Evolutionary conservation across 768 basidiomycete species (phyloP), one percentile per base, ranked within the genome.

Genomic region (Epithele typhae): DNA sequence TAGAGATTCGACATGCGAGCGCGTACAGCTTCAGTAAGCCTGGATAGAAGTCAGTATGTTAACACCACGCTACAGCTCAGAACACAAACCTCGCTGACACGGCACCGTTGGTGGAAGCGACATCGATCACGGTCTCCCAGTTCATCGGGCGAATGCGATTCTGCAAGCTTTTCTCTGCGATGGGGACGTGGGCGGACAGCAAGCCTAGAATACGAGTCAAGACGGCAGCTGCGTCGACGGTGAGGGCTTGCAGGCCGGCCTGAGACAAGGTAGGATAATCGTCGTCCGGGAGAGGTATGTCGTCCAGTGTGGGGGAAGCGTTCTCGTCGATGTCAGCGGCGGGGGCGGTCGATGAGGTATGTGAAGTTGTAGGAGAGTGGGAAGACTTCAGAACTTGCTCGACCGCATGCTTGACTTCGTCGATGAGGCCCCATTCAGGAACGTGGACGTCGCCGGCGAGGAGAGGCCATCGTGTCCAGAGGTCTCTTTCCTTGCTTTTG

Each of bases 401-500:
- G 5, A 73, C 72, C 24, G 88, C 56, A 2, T 70, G 59, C 18
- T 63, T 62, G 8, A 90, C 71, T 63, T 90, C 88, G 52, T 90
- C 87, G 38, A 80, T 73, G 18, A 91, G 65, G 8, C 66, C 65
- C 82, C 82, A 90, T 64, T 87, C 81, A 1, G 88, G 86, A 8
- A 76, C 67, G 19, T 73, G 68, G 14, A 86, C 74, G 55, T 90
- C 84, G 14, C 70, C 68, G 3, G 70, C 55, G 15, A 79, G 72
- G 41, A 89, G 73, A 1, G 88, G 88, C 88, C 88, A 91, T 6
- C 79, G 71, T 0, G 87, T 87, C 86, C 85, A 89, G 0, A 67
- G 68, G 55, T 84, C 78, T 58, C 59, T 62, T 33, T 27, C 24
- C 40, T 53, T 48, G 18, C n/a, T 35, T 57, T 58, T 54, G 58